Percentiles rank a stretch among this genome's conserved stretches.
These are phyloP conservation scores for Teunomyces lycoperdinae DNA, from an alignment of 805 yeast species.

Conservation along the genomic window DNA sequence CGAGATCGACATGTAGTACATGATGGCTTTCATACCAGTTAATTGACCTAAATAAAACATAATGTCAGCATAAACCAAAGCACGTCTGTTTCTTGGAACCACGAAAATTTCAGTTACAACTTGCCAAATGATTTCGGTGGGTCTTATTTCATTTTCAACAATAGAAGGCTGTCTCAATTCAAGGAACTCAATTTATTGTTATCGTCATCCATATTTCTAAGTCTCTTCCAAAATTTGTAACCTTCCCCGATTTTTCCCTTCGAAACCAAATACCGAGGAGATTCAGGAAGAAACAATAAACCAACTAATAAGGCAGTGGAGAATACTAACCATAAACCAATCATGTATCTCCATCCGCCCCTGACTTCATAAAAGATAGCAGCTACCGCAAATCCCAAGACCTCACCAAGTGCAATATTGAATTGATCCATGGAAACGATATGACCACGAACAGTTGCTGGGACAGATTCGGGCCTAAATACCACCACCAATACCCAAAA, in stretches of 20 bases:
- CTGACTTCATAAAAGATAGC: slow-evolving; percentile 56
- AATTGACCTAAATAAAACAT: slow-evolving; percentile 63
- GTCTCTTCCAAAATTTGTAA: slow-evolving; percentile 52
- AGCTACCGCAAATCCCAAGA: slow-evolving; percentile 60
- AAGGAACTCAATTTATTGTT: slow-evolving; percentile 48
- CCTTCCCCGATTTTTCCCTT: slow-evolving; percentile 53
- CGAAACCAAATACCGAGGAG: slow-evolving; percentile 58
- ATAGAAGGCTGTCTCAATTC: slow-evolving; percentile 54
- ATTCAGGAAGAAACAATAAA: slow-evolving; percentile 55
- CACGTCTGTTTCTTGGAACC: slow-evolving; percentile 59
- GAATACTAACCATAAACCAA: slow-evolving; percentile 55
- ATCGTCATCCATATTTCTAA: slow-evolving; percentile 46
- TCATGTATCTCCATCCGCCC: slow-evolving; percentile 65
- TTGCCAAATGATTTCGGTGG: slow-evolving; percentile 33
- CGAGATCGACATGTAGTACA: slow-evolving; percentile 62
- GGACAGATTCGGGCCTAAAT: slow-evolving; percentile 62
- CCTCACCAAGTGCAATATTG: slow-evolving; percentile 65
- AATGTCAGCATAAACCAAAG: slow-evolving; percentile 53
- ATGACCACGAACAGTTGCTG: slow-evolving; percentile 56
- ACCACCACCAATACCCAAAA: slow-evolving; percentile 64
- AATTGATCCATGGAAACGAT: slow-evolving; percentile 63
- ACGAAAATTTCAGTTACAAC: slow-evolving; percentile 51
- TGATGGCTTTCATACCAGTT: slow-evolving; percentile 65
- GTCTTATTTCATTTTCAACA: slow-evolving; percentile 42
- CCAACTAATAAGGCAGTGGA: slow-evolving; percentile 31